phyloP scores from a whole-genome alignment of 2,329 filamentous ascomycete genomes.

The Claviceps arundinis region DNA sequence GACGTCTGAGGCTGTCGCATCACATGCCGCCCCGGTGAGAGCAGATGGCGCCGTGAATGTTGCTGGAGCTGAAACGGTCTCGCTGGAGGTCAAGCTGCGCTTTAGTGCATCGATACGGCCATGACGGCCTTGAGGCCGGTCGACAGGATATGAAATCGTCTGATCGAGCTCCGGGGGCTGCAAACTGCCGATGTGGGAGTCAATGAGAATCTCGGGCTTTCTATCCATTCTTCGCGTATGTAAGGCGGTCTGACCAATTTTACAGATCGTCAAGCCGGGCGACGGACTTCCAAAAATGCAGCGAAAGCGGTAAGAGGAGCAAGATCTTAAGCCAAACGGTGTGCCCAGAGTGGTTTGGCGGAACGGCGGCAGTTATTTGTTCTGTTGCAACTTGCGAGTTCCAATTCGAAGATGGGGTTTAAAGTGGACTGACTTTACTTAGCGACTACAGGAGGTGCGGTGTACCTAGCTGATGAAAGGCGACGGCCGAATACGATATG shows the following conservation, averaged over 20 bases:
- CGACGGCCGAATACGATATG: too few species aligned
- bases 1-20: slow-evolving; percentile 18
- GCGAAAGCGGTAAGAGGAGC: too few species aligned
- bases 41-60: slow-evolving; percentile 5
- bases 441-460: too few species aligned
- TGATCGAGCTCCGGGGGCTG: neutral
- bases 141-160: neutral
- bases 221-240: neutral
- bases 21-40: slow-evolving; percentile 14
- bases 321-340: too few species aligned
- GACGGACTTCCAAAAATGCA: neutral
- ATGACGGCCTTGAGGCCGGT: neutral
- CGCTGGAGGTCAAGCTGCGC: slow-evolving; percentile 3
- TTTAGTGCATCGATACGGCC: slow-evolving; percentile 7
- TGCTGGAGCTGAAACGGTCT: neutral
- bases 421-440: too few species aligned
- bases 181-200: neutral
- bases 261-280: neutral
- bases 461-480: too few species aligned
- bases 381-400: too few species aligned
- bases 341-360: too few species aligned
- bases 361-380: too few species aligned
- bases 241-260: neutral
- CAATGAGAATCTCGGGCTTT: neutral
- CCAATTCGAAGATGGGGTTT: too few species aligned